A percentile compares a stretch with the other conserved stretches of the same genome.
Evolutionary conservation across 352 stramenopile genomes (phyloP).

Genomic region (Phytophthora tubulina): DNA sequence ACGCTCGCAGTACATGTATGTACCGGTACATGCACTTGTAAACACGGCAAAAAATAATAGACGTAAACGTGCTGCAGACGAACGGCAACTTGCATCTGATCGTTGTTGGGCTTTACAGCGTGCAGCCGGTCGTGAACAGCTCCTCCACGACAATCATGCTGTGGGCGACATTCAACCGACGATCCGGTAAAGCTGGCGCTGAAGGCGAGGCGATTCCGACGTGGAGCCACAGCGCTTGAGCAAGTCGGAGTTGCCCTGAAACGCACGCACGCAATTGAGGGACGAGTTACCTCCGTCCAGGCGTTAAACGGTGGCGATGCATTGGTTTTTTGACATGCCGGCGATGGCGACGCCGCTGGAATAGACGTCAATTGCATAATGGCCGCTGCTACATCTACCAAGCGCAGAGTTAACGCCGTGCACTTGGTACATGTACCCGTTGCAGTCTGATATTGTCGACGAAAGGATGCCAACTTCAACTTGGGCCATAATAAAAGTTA

Average conservation of each 20-base stretch:
- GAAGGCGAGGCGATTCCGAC: background rate
- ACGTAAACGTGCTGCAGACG: conserved; percentile 14
- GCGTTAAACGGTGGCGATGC: too few species aligned
- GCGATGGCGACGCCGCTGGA: conserved; percentile 9
- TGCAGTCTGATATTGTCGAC: background rate
- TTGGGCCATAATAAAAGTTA: background rate
- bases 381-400: too few species aligned
- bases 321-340: background rate
- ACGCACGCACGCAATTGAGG: too few species aligned
- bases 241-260: background rate
- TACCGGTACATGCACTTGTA: background rate
- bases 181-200: background rate
- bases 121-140: background rate
- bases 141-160: background rate
- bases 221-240: conserved; percentile 12
- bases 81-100: conserved; percentile 24
- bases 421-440: background rate
- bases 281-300: too few species aligned
- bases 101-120: background rate
- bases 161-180: conserved; percentile 9
- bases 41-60: conserved; percentile 25
- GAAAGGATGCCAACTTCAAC: conserved; percentile 3
- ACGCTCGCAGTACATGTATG: background rate
- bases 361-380: background rate
- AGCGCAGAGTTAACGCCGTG: background rate